Percentiles rank a stretch among this genome's conserved stretches.
Evolutionary conservation across 2,329 filamentous ascomycete species (phyloP).

Genomic region (Ophiostoma ulmi): DNA sequence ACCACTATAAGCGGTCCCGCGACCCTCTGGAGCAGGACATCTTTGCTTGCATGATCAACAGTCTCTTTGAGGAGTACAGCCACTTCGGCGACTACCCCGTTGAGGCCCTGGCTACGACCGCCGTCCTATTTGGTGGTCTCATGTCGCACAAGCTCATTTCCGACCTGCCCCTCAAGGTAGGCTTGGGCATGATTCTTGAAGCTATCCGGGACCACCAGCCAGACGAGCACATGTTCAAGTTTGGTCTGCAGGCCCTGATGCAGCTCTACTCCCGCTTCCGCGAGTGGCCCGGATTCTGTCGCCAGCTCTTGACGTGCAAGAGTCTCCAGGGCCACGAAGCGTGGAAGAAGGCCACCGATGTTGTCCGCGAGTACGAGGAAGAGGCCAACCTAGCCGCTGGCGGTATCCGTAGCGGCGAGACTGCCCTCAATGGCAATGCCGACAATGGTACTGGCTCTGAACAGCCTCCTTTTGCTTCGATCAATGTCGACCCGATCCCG

Average conservation of each 20-base stretch:
- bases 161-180: conserved; percentile 83
- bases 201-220: conserved; percentile 79
- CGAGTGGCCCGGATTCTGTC: conserved; percentile 95
- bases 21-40: conserved; percentile 84
- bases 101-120: conserved; percentile 92
- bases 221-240: conserved; percentile 94
- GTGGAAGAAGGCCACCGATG: conserved; percentile 74
- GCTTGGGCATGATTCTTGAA: conserved; percentile 96
- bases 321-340: conserved; percentile 80
- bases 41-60: conserved; percentile 98
- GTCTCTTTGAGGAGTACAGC: conserved; percentile 92
- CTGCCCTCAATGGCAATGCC: conserved; percentile 63
- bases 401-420: conserved; percentile 29
- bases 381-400: conserved; percentile 38
- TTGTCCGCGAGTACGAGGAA: conserved; percentile 63
- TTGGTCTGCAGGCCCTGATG: conserved; percentile 89
- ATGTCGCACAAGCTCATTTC: conserved; percentile 91
- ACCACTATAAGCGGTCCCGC: conserved; percentile 80
- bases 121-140: conserved; percentile 92
- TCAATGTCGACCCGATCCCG: conserved; percentile 68
- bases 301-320: conserved; percentile 74
- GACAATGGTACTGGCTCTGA: conserved; percentile 56
- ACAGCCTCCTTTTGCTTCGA: conserved; percentile 67
- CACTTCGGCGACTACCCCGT: conserved; percentile 94
- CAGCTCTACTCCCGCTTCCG: conserved; percentile 76